These are phyloP conservation scores for Camellia japonica DNA, from an alignment of 148 eudicot genomes.

Conservation along the genomic window DNA sequence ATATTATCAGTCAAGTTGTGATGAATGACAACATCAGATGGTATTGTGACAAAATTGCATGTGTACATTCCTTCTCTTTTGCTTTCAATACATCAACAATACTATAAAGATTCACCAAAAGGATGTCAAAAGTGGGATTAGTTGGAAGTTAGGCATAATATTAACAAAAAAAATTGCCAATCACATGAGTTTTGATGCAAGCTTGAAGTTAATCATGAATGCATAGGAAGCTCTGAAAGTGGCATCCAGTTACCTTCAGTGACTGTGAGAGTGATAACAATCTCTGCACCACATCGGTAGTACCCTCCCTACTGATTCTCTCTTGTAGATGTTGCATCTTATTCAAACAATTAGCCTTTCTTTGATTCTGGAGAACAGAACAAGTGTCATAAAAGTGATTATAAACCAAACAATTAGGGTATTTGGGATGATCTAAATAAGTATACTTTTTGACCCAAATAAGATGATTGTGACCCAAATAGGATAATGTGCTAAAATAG, in stretches of 20 bases:
- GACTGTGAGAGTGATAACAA: constrained; percentile 29
- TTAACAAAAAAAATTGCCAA: background rate
- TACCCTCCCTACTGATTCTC: constrained; percentile 23
- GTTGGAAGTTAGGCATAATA: background rate
- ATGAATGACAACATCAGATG: background rate
- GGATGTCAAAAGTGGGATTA: background rate
- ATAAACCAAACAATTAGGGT: too few relatives aligned
- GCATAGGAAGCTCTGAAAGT: background rate
- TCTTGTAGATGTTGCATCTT: constrained; percentile 30
- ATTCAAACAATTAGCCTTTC: constrained; percentile 22
- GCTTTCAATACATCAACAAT: background rate
- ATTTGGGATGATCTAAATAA: too few relatives aligned
- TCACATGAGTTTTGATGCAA: background rate
- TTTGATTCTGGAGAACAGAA: constrained; percentile 28
- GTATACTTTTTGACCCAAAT: too few relatives aligned
- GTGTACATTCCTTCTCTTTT: background rate
- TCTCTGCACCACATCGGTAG: constrained; percentile 23
- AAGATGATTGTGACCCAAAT: too few relatives aligned
- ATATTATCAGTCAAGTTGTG: background rate
- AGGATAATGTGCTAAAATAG: too few relatives aligned
- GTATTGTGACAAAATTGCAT: background rate
- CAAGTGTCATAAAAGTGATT: background rate
- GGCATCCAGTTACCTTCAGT: constrained; percentile 25
- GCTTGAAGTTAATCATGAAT: background rate
- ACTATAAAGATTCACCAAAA: background rate